Evolutionary conservation across 75 land plant species (phyloP), one percentile per base, ranked within the genome.

Genomic region (Chamaecyparis obtusa): DNA sequence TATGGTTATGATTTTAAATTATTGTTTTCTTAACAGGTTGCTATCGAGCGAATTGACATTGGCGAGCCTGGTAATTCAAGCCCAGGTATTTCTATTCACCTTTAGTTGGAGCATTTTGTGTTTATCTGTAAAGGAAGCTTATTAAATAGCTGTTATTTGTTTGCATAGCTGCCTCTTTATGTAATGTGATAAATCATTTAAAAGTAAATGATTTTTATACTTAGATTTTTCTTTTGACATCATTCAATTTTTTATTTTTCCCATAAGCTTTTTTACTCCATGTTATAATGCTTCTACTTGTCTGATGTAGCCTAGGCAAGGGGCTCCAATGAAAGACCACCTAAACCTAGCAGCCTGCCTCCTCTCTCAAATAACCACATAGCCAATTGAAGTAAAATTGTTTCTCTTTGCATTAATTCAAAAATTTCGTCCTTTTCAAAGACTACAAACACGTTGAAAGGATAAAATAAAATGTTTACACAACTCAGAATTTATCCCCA

Each of bases 31-130:
- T 37, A 84, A 71, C 91, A 93, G 93, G 91, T 92, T 86, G 91
- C 91, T 74, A 87, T 94, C 5, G 96, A 94, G 85, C 48, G 89
- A 51, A 93, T 94, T 87, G 93, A 93, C 85, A 83, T 92, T 88
- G 94, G 96, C 33, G 89, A 91, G 24, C 33, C 87, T 9, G 90
- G 84, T 37, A 90, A 72, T 64, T 14, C 90, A 88, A 94, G 96
- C 91, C 83, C 49, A 80, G 51, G 83, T 80, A 13, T 44, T 24
- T 44, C 13, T 80, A 30, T 44, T 43, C 48, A 80, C 32, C 51
- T 44, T 80, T 44, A 16, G 17, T 3, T 80, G n/a, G 83, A 44
- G 48, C 30, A 80, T 15, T 21, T 27, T 2, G 48, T 80, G 21
- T 27, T 9, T 44, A 41, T 27, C 46, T 80, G n/a, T 44, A 24